Evolutionary conservation across 345 rosid genomes (phyloP), one percentile per base, ranked within the genome.

Genomic region (Populus tremula): DNA sequence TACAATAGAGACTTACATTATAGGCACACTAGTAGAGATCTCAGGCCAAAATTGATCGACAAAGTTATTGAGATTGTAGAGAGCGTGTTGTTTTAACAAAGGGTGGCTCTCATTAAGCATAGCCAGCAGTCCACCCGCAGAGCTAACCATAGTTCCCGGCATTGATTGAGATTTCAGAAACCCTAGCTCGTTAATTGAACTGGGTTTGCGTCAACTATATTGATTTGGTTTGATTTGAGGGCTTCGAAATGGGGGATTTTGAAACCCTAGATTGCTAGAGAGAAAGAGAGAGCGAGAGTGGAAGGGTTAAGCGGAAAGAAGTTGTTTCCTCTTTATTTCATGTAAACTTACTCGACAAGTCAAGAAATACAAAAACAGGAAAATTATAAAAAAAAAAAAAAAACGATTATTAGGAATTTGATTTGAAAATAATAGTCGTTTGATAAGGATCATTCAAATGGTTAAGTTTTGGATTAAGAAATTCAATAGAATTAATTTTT

Each of bases 21-120:
- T 88, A 27, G 99, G 95, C 27, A 96, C 97, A 84, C 97, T 94
- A 56, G 99, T 96, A 63, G 99, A 96, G 87, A 96, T 96, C 94
- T 96, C 99, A 0, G 98, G 99, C 98, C 99, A 96, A 87, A 90
- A 92, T 72, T 73, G 93, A 82, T 96, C 98, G 14, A 96, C 98
- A 62, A 86, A 90, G 84, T 85, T 89, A 77, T 92, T 96, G 83
- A 96, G 97, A 83, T 90, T 86, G 33, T 85, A 82, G 78, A 96
- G 97, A 3, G 99, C 99, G 83, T 96, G 98, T 61, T 87, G 91
- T 84, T 96, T 96, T 81, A 96, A 86, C 9, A 69, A 82, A 5
- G 98, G 97, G 76, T 94, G 97, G 50, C 69, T 77, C 92, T 96
- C 99, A 80, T 88, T 91, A 49, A 96, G 93, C 99, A 96, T 96